These are phyloP conservation scores for Datura wrightii DNA, from an alignment of 257 asterid species.

Conservation along the genomic window DNA sequence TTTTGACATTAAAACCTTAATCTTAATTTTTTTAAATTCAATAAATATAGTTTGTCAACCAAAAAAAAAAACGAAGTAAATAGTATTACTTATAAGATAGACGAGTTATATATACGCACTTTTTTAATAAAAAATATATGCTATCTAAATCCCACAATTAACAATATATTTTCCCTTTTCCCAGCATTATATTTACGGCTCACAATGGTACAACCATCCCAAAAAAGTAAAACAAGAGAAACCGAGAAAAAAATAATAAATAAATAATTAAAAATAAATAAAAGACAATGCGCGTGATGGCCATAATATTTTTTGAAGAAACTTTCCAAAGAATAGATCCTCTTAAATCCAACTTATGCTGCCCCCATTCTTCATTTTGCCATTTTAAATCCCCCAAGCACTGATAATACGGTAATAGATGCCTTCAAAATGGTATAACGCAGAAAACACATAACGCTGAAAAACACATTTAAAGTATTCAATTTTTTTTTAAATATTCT, in stretches of 20 bases:
- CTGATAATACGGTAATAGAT: not conserved
- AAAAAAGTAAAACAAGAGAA: not conserved
- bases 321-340: not conserved
- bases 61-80: too few relatives aligned
- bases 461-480: too few relatives aligned
- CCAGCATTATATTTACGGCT: not conserved
- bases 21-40: too few relatives aligned
- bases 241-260: not conserved
- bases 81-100: too few relatives aligned
- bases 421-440: not conserved
- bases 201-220: not conserved
- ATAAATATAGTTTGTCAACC: too few relatives aligned
- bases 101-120: too few relatives aligned
- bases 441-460: not conserved
- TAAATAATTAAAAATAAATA: too few relatives aligned
- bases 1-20: too few relatives aligned
- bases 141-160: too few relatives aligned
- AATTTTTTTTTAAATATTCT: too few relatives aligned
- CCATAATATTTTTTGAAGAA: not conserved
- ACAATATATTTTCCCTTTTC: too few relatives aligned
- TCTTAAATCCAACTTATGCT: not conserved
- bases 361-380: not conserved
- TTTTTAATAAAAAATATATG: too few relatives aligned
- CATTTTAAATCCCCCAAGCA: not conserved
- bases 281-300: not conserved